Base-by-base conservation (phyloP, 306 rosid species). In the Parietaria judaica region DNA sequence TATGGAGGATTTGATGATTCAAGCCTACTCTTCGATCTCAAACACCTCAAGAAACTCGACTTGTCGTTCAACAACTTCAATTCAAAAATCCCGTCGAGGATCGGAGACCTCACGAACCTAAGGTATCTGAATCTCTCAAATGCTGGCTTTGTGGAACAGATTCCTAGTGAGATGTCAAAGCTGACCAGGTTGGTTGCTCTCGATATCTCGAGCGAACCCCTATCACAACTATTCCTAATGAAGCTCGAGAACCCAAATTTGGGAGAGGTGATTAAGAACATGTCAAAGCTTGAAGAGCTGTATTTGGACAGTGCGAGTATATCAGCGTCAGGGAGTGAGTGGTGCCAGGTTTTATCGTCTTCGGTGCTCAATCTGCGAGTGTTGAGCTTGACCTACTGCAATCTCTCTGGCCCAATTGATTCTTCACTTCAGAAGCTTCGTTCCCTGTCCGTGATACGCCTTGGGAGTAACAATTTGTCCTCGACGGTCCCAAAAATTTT, bases 251-350 rank as follows among this genome's bases (percentile, higher is more conserved):
- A 59, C 8, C 76, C 74, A 8, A 17, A 45, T 63, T 71, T 81
- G 46, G 7, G 0, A 8, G 1, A 3, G 23, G 41, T 74, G 0
- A 4, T 74, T 34, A 5, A 35, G 35, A 81, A 76, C 45, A 71
- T 89, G 51, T 39, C 58, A 0, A 23, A 67, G 14, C 67, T 86
- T 34, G n/a, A 5, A 11, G 68, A 74, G 45, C 52, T 86, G n/a
- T n/a, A 46, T 75, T 63, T 89, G 0, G 84, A 89, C 70, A 83
- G 87, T 57, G 76, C 79, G 3, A 23, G 1, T 4, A 62, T 82
- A 66, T 68, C 84, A 16, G 79, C 71, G 1, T 3, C 4, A 6
- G 83, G 83, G 17, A 3, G 61, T 0, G 60, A 84, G 11, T 86
- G 97, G 97, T 34, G 80, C 36, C 36, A 48, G 56, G 49, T 51